Evolutionary conservation across 257 asterid species (phyloP), one percentile per base, ranked within the genome.

Genomic region (Fraxinus pennsylvanica): DNA sequence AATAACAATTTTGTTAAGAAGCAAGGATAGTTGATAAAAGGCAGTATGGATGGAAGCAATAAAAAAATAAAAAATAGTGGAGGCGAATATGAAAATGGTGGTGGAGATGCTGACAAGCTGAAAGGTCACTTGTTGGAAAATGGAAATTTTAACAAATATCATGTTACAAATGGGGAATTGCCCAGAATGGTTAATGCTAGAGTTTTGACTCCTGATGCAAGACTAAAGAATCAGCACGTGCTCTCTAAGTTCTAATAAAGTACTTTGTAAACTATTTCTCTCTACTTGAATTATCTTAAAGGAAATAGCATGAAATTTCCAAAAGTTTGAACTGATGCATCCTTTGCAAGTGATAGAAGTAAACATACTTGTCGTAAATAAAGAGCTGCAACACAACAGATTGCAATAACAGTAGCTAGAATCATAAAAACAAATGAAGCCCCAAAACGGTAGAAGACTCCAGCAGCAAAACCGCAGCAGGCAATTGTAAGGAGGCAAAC

Each of bases 401-500:
- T 78, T 72, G 97, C 97, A 83, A 89, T 45, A 71, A 88, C 78
- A 54, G 86, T 81, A 79, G 91, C 86, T 61, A 94, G 80, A 79
- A 92, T 85, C 84, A 87, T 22, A 85, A 83, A 82, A 79, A 83
- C 47, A 83, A 82, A 86, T 57, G 96, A 87, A 85, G 89, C 94
- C 66, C 86, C 89, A 68, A 83, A 91, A 63, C 97, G 95, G 78
- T 85, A 94, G 84, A 91, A 74, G 73, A 72, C 80, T 71, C 99
- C 99, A 68, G 90, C 84, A 68, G 91, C 87, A 87, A 92, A 95
- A 82, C 99, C 99, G 10, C 87, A 91, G 69, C 82, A 82, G 57
- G 96, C 98, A 80, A 93, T 85, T 35, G 87, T 85, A 70, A 90
- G 45, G 81, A 93, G 96, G 86, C 80, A 89, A 78, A 91, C 70